These are phyloP conservation scores for Sphaceloma murrayae DNA, from an alignment of 2,329 filamentous ascomycete species.

Conservation along the genomic window DNA sequence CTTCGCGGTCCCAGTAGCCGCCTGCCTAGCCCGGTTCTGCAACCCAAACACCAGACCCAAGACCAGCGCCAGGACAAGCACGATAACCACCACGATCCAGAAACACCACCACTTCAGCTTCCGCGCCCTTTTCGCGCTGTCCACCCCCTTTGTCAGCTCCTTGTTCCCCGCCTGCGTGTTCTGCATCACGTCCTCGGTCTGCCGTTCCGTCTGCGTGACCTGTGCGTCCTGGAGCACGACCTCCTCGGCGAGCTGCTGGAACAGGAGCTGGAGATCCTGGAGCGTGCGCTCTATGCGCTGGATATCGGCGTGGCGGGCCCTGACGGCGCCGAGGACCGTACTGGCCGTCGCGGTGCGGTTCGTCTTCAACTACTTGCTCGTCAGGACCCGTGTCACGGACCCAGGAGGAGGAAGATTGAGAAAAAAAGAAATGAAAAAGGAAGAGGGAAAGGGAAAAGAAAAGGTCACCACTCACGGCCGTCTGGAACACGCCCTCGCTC, in stretches of 20 bases:
- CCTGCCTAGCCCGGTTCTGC: conserved; percentile 15
- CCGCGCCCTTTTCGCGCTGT: conserved; percentile 55
- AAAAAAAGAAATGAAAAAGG: too few relatives aligned
- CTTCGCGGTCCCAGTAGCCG: background rate
- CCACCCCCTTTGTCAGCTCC: conserved; percentile 59
- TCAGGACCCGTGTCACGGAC: too few relatives aligned
- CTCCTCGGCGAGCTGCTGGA: conserved; percentile 64
- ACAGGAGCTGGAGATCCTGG: conserved; percentile 58
- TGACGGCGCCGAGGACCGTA: conserved; percentile 66
- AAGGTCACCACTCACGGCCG: conserved; percentile 57
- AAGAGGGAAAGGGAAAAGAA: background rate
- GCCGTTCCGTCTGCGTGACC: conserved; percentile 53
- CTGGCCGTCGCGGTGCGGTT: conserved; percentile 66
- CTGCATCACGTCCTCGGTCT: conserved; percentile 55
- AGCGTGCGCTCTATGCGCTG: conserved; percentile 70
- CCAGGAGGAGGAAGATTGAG: too few relatives aligned
- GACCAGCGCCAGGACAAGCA: conserved; percentile 41
- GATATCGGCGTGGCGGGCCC: conserved; percentile 74
- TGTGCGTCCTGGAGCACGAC: conserved; percentile 62
- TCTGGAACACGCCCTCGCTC: conserved; percentile 72
- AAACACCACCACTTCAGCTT: conserved; percentile 79
- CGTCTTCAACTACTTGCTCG: conserved; percentile 67
- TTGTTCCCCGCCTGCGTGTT: conserved; percentile 61
- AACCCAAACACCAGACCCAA: conserved; percentile 42
- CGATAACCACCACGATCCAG: conserved; percentile 43